These are phyloP conservation scores for Zalaria sp. DNA, from an alignment of 2,329 filamentous ascomycete genomes.

Conservation along the genomic window DNA sequence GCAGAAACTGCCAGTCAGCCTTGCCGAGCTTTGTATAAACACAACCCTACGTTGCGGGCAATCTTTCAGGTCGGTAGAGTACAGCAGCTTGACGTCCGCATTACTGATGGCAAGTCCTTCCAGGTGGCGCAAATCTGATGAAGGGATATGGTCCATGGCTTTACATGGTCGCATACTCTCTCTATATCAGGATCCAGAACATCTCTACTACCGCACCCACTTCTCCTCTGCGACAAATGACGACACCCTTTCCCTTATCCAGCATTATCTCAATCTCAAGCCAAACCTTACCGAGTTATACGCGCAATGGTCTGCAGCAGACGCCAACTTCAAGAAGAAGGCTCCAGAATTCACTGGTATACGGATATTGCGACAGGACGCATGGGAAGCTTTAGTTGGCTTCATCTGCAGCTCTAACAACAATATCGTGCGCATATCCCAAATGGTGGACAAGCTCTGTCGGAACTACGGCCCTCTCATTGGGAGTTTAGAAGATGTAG, in stretches of 20 bases:
- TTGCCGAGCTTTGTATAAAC: slow-evolving; percentile 83
- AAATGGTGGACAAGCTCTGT: slow-evolving; percentile 94
- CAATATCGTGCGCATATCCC: slow-evolving; percentile 86
- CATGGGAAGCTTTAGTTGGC: slow-evolving; percentile 84
- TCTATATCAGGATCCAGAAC: slow-evolving; percentile 64
- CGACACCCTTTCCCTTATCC: slow-evolving; percentile 59
- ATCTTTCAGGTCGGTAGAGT: slow-evolving; percentile 54
- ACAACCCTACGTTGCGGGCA: slow-evolving; percentile 91
- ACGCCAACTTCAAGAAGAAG: slow-evolving; percentile 78
- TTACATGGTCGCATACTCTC: slow-evolving; percentile 75
- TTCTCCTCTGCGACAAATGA: slow-evolving; percentile 36
- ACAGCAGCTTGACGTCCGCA: not conserved
- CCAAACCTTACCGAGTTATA: slow-evolving; percentile 69
- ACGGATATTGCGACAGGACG: slow-evolving; percentile 82
- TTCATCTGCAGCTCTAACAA: slow-evolving; percentile 99
- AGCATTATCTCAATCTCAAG: slow-evolving; percentile 74
- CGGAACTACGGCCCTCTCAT: slow-evolving; percentile 68
- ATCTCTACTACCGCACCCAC: slow-evolving; percentile 67
- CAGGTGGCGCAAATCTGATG: slow-evolving; percentile 71
- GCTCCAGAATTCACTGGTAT: slow-evolving; percentile 82
- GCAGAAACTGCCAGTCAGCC: slow-evolving; percentile 69
- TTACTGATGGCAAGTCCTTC: slow-evolving; percentile 1
- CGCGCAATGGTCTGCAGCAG: slow-evolving; percentile 69
- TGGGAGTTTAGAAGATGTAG: slow-evolving; percentile 44
- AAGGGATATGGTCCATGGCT: slow-evolving; percentile 80